Evolutionary conservation across 208 protist species (phyloP), one percentile per base, ranked within the genome.

Genomic region (Dictyostelium gargantuum): DNA sequence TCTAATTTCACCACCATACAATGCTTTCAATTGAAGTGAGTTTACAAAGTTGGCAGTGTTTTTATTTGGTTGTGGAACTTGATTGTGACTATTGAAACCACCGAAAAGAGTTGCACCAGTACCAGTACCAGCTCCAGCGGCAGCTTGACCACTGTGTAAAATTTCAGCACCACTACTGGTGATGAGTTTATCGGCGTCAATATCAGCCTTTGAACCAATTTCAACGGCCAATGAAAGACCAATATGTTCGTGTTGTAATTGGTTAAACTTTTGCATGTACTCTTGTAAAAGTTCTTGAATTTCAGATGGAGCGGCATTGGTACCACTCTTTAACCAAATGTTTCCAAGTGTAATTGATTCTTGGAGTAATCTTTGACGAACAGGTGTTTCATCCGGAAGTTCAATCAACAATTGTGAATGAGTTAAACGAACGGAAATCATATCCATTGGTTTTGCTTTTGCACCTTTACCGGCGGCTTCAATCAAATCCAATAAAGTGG

Each of bases 221-320:
- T 94, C 84, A 3, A 91, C 82, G 1, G 92, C 92, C 9, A 94
- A 46, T 21, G 92, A 94, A n/a, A 91, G 58, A 74, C 92, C 93
- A 48, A 93, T 75, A 32, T 94, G 91, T 23, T 89, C 56, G 2
- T 15, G 52, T 21, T 73, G n/a, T 0, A 82, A 44, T 32, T 75
- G 38, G 32, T 58, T 93, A 21, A 93, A 91, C 35, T 56, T 46
- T 54, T 75, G 58, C 46, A 91, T 93, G n/a, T 93, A 93, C 19
- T 84, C 91, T 63, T 93, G 91, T 6, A 93, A 32, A 3, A 91
- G 42, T 35, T 80, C 54, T 46, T 56, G 70, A 44, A 85, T 70
- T 46, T 93, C 77, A 2, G 70, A 50, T 8, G 91, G 91, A 21
- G 79, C 91, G 6, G 73, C 38, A 32, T 23, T 42, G 6, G 58